These are phyloP conservation scores for Lathyrus tuberosus DNA, from an alignment of 306 rosid species.

Conservation along the genomic window DNA sequence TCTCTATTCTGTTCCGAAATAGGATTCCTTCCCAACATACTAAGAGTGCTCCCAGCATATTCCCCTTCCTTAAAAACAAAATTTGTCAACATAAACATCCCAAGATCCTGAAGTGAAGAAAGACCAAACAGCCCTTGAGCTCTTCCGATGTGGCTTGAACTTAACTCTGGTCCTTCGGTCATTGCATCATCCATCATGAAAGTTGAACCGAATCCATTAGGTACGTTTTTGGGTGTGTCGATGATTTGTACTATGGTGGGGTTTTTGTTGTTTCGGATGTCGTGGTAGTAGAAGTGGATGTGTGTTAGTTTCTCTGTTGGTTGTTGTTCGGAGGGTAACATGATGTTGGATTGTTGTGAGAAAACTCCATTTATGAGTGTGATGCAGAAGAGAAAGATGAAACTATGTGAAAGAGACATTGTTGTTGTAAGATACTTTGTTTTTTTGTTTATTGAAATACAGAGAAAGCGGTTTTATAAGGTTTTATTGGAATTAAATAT, in stretches of 20 bases:
- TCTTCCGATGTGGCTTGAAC: conserved; percentile 36
- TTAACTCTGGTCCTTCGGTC: conserved; percentile 38
- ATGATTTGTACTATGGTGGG: conserved; percentile 37
- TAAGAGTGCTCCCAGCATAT: conserved; percentile 36
- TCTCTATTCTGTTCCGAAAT: conserved; percentile 37
- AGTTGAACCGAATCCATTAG: conserved; percentile 33
- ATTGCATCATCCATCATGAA: conserved; percentile 41
- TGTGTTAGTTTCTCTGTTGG: neutral
- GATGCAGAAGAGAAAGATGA: conserved; percentile 1
- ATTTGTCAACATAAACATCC: conserved; percentile 42
- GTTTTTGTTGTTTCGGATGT: neutral
- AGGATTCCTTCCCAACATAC: conserved; percentile 44
- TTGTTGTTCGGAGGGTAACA: conserved; percentile 21
- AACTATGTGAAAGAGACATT: neutral
- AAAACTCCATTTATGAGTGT: neutral
- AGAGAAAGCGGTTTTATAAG: neutral
- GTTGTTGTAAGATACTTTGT: neutral
- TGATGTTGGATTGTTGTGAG: conserved; percentile 28
- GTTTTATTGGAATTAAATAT: neutral
- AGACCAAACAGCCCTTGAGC: conserved; percentile 46
- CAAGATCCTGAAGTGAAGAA: conserved; percentile 38
- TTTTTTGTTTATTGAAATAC: neutral
- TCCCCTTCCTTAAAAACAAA: conserved; percentile 31
- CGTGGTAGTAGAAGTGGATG: conserved; percentile 45
- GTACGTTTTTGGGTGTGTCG: conserved; percentile 3